These are phyloP conservation scores for Eucalyptus erythrocorys DNA, from an alignment of 345 rosid genomes.

Conservation along the genomic window DNA sequence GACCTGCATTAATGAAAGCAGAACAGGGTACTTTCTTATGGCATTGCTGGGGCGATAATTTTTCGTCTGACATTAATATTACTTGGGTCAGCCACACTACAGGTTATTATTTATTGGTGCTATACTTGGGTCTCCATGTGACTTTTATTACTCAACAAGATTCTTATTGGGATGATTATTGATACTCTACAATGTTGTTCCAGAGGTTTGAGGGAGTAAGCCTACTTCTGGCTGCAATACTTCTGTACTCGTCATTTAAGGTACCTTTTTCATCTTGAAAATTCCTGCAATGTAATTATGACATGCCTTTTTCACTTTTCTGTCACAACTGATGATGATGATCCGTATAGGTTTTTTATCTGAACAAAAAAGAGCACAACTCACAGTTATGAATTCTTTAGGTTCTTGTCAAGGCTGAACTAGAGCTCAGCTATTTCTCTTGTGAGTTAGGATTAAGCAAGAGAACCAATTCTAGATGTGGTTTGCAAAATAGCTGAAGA, in stretches of 20 bases:
- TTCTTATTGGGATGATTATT: neutral
- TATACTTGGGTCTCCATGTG: neutral
- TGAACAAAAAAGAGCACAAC: neutral
- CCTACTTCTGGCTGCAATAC: constrained; percentile 67
- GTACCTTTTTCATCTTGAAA: constrained; percentile 16
- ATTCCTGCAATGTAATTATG: neutral
- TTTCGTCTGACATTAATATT: constrained; percentile 67
- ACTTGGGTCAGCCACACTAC: constrained; percentile 88
- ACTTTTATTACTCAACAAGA: neutral
- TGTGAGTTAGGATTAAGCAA: neutral
- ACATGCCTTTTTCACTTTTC: neutral
- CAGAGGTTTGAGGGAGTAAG: constrained; percentile 87
- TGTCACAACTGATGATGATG: neutral
- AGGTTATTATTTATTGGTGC: constrained; percentile 30
- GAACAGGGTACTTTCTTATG: constrained; percentile 85
- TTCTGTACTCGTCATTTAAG: constrained; percentile 84
- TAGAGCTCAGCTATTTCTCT: neutral
- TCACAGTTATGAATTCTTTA: neutral
- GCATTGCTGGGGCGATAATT: constrained; percentile 82
- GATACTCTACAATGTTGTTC: neutral
- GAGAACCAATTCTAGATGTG: neutral
- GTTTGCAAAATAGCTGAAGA: neutral
- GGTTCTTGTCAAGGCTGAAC: neutral
- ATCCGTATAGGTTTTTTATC: neutral
- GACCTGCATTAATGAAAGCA: constrained; percentile 1